Evolutionary conservation across 2,329 filamentous ascomycete genomes (phyloP).

Genomic region (Akanthomyces muscarius): DNA sequence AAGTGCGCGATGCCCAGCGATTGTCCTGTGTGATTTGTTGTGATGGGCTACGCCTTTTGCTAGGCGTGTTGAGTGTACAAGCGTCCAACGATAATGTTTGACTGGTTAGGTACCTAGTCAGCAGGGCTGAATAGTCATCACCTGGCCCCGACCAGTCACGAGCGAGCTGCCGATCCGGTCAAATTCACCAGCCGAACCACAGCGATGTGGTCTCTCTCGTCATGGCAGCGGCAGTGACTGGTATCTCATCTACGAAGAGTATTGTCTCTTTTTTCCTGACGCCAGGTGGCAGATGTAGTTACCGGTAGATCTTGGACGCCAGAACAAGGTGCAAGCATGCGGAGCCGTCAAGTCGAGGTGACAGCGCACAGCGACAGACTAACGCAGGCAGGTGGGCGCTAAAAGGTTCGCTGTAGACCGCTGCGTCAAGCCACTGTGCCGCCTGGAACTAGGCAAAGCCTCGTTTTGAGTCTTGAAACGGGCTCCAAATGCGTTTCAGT

Average conservation of each 20-base stretch:
- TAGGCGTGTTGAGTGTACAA: conserved; percentile 7
- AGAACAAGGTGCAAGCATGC: no score
- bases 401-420: neutral
- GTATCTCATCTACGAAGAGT: no score
- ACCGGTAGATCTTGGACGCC: no score
- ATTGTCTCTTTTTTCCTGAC: no score
- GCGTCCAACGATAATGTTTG: neutral
- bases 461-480: conserved; percentile 3
- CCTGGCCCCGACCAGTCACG: conserved; percentile 7
- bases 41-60: neutral
- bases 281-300: no score
- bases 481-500: conserved; percentile 5
- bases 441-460: neutral
- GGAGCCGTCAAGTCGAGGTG: no score
- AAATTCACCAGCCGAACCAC: neutral
- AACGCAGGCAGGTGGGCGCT: neutral
- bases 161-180: conserved; percentile 1
- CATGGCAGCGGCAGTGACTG: no score
- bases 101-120: neutral
- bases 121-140: conserved; percentile 7
- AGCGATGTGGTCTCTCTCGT: neutral
- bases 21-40: neutral
- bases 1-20: neutral
- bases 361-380: no score
- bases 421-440: neutral